Evolutionary conservation across 257 asterid genomes (phyloP), one percentile per base, ranked within the genome.

Genomic region (Rhazya stricta): DNA sequence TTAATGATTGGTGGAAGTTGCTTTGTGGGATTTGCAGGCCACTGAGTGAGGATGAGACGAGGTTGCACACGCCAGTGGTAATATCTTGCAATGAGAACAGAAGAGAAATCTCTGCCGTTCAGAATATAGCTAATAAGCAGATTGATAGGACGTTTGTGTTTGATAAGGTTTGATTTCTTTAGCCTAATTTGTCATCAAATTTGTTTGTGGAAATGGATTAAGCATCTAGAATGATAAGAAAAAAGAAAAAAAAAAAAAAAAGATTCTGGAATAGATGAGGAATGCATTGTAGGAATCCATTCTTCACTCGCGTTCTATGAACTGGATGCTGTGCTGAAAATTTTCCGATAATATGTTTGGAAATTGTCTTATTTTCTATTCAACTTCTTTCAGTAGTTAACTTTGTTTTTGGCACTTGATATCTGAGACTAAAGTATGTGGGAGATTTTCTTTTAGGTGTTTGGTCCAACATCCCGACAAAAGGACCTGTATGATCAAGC

Each of bases 51-150:
- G 99, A 95, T 67, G 99, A 95, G 82, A 75, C 76, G 81, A 89
- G 93, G 82, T 71, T 89, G 83, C 92, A 85, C 53, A 91, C 96
- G 50, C 98, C 98, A 45, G 91, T 85, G 78, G 99, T 89, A 80
- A 60, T 95, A 80, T 78, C 96, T 68, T 95, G 98, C 90, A 91
- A 88, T 76, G 99, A 92, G 74, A 88, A 83, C 84, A 88, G 88
- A 83, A 86, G 96, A 79, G 99, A 95, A 92, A 89, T 95, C 71
- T 85, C 85, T 74, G 98, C 99, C 66, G 86, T 89, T 81, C 99
- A 95, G 86, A 92, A 80, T 83, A 95, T 95, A 78, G 99, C 99
- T 57, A 95, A 95, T 84, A 95, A 95, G 93, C 99, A 95, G 85
- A 95, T 91, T 79, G 98, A 95, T 81, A 86, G 96, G 85, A 92